Conservation (phyloP, 2,329 filamentous ascomycete species). For the Clonostachys sp. region DNA sequence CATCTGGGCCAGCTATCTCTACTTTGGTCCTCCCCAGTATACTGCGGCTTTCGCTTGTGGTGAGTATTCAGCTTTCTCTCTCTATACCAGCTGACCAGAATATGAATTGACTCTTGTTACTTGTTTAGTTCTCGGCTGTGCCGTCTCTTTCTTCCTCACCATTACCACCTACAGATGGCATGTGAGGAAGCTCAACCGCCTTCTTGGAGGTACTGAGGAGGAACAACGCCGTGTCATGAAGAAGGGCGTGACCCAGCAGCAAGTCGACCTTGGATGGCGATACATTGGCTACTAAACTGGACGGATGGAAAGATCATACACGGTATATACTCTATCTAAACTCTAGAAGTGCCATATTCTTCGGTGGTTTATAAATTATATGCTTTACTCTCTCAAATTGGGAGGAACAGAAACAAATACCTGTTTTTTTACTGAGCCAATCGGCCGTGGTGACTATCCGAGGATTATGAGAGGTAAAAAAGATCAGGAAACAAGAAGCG, state of each 20-base stretch:
- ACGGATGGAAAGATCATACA: background rate
- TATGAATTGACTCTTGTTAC: background rate
- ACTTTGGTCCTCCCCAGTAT: slow-evolving; percentile 23
- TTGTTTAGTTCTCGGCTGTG: slow-evolving; percentile 10
- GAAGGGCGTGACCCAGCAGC: slow-evolving; percentile 13
- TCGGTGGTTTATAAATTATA: no score
- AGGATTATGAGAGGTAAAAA: no score
- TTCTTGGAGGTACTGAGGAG: slow-evolving; percentile 9
- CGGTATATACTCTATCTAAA: background rate
- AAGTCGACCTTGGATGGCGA: slow-evolving; percentile 15
- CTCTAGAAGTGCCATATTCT: no score
- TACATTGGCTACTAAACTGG: slow-evolving; percentile 11
- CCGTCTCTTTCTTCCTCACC: slow-evolving; percentile 8
- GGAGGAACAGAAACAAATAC: no score
- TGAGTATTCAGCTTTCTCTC: slow-evolving; percentile 1
- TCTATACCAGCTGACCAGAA: background rate
- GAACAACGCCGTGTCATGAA: slow-evolving; percentile 11
- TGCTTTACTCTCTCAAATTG: no score
- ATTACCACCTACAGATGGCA: slow-evolving; percentile 11
- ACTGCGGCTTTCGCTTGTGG: slow-evolving; percentile 11
- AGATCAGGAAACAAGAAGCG: no score
- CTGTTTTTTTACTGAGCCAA: no score
- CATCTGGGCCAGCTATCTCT: slow-evolving; percentile 67
- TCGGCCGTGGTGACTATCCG: no score
- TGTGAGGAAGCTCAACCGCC: slow-evolving; percentile 11